A percentile compares a stretch with the other conserved stretches of the same genome.
Evolutionary conservation across 139 green algal genomes (phyloP).

Genomic region (Chloropicon primus): DNA sequence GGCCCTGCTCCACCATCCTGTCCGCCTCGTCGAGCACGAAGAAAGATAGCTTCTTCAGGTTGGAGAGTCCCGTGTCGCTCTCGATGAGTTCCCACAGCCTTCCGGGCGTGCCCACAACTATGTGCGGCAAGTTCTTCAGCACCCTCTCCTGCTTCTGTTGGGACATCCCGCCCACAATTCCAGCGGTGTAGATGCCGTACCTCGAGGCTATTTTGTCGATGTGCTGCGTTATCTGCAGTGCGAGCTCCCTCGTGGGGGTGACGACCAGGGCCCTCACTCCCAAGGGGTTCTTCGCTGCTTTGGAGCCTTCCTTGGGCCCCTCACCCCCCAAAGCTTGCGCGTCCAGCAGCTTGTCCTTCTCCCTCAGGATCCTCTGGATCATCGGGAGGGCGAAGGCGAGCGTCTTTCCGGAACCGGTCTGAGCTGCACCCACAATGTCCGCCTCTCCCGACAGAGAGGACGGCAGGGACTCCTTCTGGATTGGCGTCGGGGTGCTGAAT

Average conservation of each 20-base stretch:
- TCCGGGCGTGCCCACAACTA: constrained; percentile 89
- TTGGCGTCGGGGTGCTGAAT: constrained; percentile 52
- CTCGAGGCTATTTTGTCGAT: constrained; percentile 40
- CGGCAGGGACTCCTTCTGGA: constrained; percentile 62
- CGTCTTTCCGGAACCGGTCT: constrained; percentile 97
- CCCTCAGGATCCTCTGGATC: constrained; percentile 50
- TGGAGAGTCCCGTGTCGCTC: constrained; percentile 39
- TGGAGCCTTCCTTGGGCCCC: background rate
- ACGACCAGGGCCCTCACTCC: constrained; percentile 67
- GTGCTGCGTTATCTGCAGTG: constrained; percentile 66
- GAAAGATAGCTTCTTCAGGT: constrained; percentile 55
- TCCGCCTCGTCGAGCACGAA: constrained; percentile 93
- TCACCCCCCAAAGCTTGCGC: background rate
- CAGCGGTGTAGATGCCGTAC: constrained; percentile 46
- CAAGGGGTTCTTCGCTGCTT: constrained; percentile 23
- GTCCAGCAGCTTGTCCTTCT: background rate
- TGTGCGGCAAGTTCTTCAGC: constrained; percentile 38
- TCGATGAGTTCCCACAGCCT: constrained; percentile 89
- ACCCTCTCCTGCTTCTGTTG: constrained; percentile 77
- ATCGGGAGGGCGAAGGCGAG: constrained; percentile 94
- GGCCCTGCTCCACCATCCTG: constrained; percentile 76
- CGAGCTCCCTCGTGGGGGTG: constrained; percentile 83
- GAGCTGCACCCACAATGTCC: constrained; percentile 88
- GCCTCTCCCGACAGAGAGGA: constrained; percentile 19
- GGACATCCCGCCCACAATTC: constrained; percentile 84